phyloP scores from a whole-genome alignment of 2,329 filamentous ascomycete species.

The Cercospora zeae-maydis region DNA sequence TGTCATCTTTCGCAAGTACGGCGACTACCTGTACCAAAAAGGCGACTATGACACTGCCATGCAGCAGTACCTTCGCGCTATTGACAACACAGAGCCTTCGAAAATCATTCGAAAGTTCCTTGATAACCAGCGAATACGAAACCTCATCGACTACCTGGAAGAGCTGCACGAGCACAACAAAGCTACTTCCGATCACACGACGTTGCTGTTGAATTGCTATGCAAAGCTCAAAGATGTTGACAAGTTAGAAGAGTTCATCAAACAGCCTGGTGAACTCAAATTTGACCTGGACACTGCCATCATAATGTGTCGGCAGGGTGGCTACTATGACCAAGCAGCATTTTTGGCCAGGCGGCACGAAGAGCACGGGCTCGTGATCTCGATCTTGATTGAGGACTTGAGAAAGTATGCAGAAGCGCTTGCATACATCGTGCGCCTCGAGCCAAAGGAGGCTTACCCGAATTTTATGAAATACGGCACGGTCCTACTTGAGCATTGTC shows the following conservation, averaged over 20 bases:
- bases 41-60: slow-evolving; percentile 97
- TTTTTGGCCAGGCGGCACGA: slow-evolving; percentile 92
- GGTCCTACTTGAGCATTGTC: slow-evolving; percentile 82
- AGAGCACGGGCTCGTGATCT: slow-evolving; percentile 88
- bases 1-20: slow-evolving; percentile 87
- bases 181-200: slow-evolving; percentile 93
- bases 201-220: slow-evolving; percentile 91
- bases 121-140: slow-evolving; percentile 95
- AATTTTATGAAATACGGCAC: slow-evolving; percentile 95
- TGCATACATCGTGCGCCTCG: slow-evolving; percentile 84
- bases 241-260: slow-evolving; percentile 95
- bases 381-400: slow-evolving; percentile 92
- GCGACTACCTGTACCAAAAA: slow-evolving; percentile 90
- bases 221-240: slow-evolving; percentile 96
- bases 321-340: slow-evolving; percentile 94
- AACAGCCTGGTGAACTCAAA: slow-evolving; percentile 87
- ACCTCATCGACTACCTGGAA: slow-evolving; percentile 94
- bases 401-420: slow-evolving; percentile 85
- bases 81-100: slow-evolving; percentile 92
- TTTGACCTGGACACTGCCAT: slow-evolving; percentile 98
- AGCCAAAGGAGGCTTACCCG: slow-evolving; percentile 76
- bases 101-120: slow-evolving; percentile 97
- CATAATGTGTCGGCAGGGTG: slow-evolving; percentile 92
- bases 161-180: slow-evolving; percentile 91
- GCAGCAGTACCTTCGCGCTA: slow-evolving; percentile 94